phyloP scores from a whole-genome alignment of 2,329 filamentous ascomycete genomes.

The Trichoderma endophyticum region DNA sequence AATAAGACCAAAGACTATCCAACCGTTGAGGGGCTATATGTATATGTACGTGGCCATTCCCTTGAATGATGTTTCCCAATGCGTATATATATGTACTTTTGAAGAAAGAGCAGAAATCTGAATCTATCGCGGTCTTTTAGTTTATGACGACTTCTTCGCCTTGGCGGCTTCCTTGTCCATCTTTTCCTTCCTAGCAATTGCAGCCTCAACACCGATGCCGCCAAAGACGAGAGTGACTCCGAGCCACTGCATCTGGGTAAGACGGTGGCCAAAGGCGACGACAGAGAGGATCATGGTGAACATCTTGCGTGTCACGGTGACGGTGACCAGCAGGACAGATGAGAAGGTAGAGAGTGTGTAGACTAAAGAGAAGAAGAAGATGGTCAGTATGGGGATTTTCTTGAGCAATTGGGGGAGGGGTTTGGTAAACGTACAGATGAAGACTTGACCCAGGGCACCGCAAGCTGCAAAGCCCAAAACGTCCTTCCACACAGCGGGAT shows the following conservation, averaged over 20 bases:
- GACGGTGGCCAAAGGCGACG: slow-evolving; percentile 84
- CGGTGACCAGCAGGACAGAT: slow-evolving; percentile 86
- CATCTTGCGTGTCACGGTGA: slow-evolving; percentile 98
- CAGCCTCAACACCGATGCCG: slow-evolving; percentile 86
- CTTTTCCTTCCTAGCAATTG: slow-evolving; percentile 80
- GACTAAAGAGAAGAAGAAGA: slow-evolving; percentile 45
- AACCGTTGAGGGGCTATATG: neutral
- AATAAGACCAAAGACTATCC: neutral
- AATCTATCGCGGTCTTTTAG: neutral
- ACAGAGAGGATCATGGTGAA: slow-evolving; percentile 97
- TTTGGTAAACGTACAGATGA: slow-evolving; percentile 66
- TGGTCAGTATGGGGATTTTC: neutral
- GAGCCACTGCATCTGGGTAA: slow-evolving; percentile 87
- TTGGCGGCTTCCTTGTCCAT: slow-evolving; percentile 69
- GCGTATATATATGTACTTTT: slow-evolving; percentile 5
- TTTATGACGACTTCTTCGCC: slow-evolving; percentile 35
- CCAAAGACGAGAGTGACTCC: slow-evolving; percentile 92
- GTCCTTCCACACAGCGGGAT: slow-evolving; percentile 81
- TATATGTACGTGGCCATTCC: neutral
- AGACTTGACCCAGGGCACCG: slow-evolving; percentile 90
- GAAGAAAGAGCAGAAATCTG: neutral
- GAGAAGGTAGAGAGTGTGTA: slow-evolving; percentile 92
- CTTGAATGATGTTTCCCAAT: neutral
- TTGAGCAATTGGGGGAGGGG: neutral
- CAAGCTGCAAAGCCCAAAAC: slow-evolving; percentile 87